Evolutionary conservation across 805 yeast genomes (phyloP), one percentile per base, ranked within the genome.

Genomic region (Candida glaebosa): DNA sequence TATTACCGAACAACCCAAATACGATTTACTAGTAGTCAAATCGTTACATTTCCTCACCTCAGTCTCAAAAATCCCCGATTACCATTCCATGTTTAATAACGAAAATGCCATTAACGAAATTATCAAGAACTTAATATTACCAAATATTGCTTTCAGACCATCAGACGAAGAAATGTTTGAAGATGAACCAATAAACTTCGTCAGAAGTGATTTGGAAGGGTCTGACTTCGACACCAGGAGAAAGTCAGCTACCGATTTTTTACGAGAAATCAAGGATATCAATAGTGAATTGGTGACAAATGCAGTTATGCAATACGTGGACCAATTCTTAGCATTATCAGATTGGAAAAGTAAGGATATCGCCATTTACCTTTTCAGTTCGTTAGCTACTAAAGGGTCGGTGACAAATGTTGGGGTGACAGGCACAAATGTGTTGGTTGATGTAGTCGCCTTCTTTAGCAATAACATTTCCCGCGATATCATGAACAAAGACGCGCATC

Each of bases 141-240:
- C 99, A 30, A 93, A 93, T 60, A 81, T 90, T 52, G 76, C 82
- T 8, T 74, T 93, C 45, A 80, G 98, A 55, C 91, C 85, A 43
- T 73, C 84, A 2, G 99, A 93, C 58, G 88, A 87, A 54, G 99
- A 95, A 61, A 63, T 83, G 46, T 91, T 93, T 61, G 99, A 93
- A 63, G 99, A 93, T 63, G 99, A 93, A 58, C 99, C 99, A 28
- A 84, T 93, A 41, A 95, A 87, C 54, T 93, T 75, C 58, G 90
- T 90, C 16, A 78, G 98, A 55, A 76, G 96, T 46, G 99, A 93
- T 61, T 71, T 95, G 35, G 99, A 95, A 64, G 98, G 98, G 4
- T 82, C 96, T 0, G 98, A 91, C 58, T 78, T 84, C 10, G 98
- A 90, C 56, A 84, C 96, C 1, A 79, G 99, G 63, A 77, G 97